These are phyloP conservation scores for Coemansia furcata DNA, from an alignment of 192 early-diverging fungal species.

Conservation along the genomic window DNA sequence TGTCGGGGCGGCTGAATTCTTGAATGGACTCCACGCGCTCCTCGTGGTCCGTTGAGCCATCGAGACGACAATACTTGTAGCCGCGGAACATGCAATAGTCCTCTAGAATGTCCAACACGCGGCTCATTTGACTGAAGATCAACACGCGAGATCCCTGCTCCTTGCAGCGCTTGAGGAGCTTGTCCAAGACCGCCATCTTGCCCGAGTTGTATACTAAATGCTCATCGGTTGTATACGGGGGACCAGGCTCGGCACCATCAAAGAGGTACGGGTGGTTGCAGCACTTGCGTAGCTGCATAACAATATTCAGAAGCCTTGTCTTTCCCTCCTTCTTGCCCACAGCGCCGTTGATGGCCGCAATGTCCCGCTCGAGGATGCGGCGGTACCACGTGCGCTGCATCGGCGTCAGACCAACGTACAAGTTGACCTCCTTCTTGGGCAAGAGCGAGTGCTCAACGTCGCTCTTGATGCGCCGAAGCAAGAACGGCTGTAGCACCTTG, in stretches of 20 bases:
- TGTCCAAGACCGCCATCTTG: conserved; percentile 94
- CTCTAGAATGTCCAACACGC: conserved; percentile 96
- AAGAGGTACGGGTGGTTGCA: conserved; percentile 93
- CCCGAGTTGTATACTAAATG: conserved; percentile 92
- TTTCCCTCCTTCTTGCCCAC: conserved; percentile 79
- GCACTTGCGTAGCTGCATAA: conserved; percentile 89
- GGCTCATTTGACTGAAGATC: conserved; percentile 98
- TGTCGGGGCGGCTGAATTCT: conserved; percentile 87
- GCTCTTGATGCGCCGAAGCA: conserved; percentile 86
- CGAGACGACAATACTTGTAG: conserved; percentile 94
- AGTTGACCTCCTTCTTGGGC: conserved; percentile 90
- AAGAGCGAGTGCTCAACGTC: conserved; percentile 96
- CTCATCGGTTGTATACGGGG: conserved; percentile 95
- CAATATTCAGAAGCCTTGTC: conserved; percentile 92
- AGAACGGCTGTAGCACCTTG: conserved; percentile 62
- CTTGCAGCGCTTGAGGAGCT: conserved; percentile 74
- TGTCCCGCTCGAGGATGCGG: conserved; percentile 93
- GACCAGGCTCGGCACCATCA: conserved; percentile 91
- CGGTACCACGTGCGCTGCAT: conserved; percentile 98
- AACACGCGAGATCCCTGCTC: conserved; percentile 92
- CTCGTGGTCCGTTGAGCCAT: conserved; percentile 94
- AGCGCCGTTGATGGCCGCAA: conserved; percentile 91
- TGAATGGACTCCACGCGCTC: conserved; percentile 91
- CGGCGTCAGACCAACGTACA: conserved; percentile 88
- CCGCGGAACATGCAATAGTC: conserved; percentile 92